These are phyloP conservation scores for Umbelopsis ramanniana DNA, from an alignment of 192 early-diverging fungal genomes.

Conservation along the genomic window DNA sequence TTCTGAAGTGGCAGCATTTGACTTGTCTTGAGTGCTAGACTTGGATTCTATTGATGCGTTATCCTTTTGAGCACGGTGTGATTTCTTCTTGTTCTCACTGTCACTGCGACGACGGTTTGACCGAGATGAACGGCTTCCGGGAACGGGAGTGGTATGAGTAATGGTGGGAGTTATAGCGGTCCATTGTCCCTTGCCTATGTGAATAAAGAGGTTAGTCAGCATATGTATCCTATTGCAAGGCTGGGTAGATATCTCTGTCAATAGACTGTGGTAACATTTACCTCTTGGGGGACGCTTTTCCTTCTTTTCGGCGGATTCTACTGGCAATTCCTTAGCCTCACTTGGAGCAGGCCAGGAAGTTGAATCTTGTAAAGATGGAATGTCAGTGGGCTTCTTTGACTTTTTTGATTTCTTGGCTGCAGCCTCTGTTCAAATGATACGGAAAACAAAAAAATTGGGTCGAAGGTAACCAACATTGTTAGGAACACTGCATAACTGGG, in stretches of 20 bases:
- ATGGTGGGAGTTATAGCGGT: conserved; percentile 55
- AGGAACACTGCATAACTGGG: conserved; percentile 4
- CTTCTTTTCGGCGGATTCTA: conserved; percentile 23
- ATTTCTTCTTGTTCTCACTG: conserved; percentile 21
- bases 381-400: conserved; percentile 21
- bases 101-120: conserved; percentile 20
- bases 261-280: not conserved
- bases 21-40: conserved; percentile 13
- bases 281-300: conserved; percentile 31
- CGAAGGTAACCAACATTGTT: not conserved
- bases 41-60: conserved; percentile 20
- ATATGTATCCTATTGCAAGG: too few species aligned
- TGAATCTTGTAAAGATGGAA: conserved; percentile 13
- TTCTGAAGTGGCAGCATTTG: not conserved
- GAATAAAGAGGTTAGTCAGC: not conserved
- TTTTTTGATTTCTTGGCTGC: conserved; percentile 21
- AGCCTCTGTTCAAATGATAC: not conserved
- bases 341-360: conserved; percentile 41
- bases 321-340: conserved; percentile 26
- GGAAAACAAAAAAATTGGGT: not conserved
- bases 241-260: too few species aligned
- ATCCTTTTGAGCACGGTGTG: conserved; percentile 34
- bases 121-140: conserved; percentile 28
- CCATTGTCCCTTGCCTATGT: conserved; percentile 56
- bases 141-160: conserved; percentile 53